These are phyloP conservation scores for Zygosaccharomyces siamensis DNA, from an alignment of 805 yeast species.

Conservation along the genomic window DNA sequence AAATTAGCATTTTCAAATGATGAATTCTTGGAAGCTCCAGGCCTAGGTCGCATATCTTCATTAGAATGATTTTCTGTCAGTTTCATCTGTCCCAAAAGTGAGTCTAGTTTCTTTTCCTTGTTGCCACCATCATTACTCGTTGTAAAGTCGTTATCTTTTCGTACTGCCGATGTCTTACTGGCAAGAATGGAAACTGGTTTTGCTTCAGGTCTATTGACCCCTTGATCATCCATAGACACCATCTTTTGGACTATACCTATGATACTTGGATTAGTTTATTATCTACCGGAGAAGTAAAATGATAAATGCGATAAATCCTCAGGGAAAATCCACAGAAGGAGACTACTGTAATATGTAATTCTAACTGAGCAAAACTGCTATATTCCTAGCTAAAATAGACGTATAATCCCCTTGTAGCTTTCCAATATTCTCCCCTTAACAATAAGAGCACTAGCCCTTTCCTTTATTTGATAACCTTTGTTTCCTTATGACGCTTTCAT, in stretches of 20 bases:
- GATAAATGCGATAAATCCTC: not conserved
- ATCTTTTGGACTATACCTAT: not conserved
- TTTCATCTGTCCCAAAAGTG: not conserved
- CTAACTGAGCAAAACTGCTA: not conserved
- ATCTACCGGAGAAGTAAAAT: not conserved
- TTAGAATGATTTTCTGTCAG: not conserved
- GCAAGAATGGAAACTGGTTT: slow-evolving; percentile 20
- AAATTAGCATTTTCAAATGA: slow-evolving; percentile 7
- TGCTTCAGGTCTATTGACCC: slow-evolving; percentile 1
- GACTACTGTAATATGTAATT: not conserved
- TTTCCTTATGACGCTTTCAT: not conserved
- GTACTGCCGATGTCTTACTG: slow-evolving; percentile 4
- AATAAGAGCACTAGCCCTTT: not conserved
- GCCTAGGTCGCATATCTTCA: slow-evolving; percentile 3
- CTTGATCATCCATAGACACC: slow-evolving; percentile 3
- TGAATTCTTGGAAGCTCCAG: slow-evolving; percentile 2
- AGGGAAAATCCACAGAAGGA: not conserved
- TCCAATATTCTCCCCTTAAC: not conserved
- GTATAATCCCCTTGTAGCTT: not conserved
- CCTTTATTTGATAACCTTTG: not conserved
- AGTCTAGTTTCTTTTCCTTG: slow-evolving; percentile 1
- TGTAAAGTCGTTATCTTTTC: not conserved
- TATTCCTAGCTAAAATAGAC: not conserved
- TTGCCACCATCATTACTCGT: not conserved
- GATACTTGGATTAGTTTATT: not conserved